Evolutionary conservation across 257 asterid genomes (phyloP), one percentile per base, ranked within the genome.

Genomic region (Echites panduratus): DNA sequence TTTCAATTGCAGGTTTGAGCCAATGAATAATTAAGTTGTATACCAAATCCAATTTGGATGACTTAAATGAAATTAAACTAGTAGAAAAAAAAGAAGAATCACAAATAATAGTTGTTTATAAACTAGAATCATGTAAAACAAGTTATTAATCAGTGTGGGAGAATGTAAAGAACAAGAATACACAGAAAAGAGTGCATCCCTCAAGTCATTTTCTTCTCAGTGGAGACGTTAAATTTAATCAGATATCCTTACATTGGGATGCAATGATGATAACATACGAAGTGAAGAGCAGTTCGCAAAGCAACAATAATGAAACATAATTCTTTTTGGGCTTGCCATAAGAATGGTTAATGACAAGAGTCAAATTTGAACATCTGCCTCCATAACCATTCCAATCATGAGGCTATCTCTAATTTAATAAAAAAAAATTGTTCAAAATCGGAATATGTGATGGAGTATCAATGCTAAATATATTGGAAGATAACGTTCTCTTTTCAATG

Each of bases 221-320:
- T 9, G 40, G 57, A 24, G 26, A 82, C 84, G 83, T 82, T 77
- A 58, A 49, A 66, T n/a, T 66, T n/a, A 38, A 71, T 38, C 43
- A 67, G 59, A 19, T n/a, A 61, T 82, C 88, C 56, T 84, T 84
- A 84, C 1, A 5, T n/a, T n/a, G 88, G 84, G 81, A 84, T 75
- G 76, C 66, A 20, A n/a, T n/a, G n/a, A n/a, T n/a, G n/a, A 19
- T 26, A 13, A 0, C 7, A n/a, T 16, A 3, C 19, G 29, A n/a
- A 24, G 16, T 0, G 17, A n/a, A 57, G 64, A 52, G 6, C 26
- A 57, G 64, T 3, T 3, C 2, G 1, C n/a, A n/a, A 27, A 11
- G 66, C 2, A 59, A 59, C 16, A 2, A 59, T 4, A 59, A 29
- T 29, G 41, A 29, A 29, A 1, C n/a, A 29, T 1, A 58, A 59